phyloP scores from a whole-genome alignment of 768 basidiomycete genomes.

The Boletus rex-veris region DNA sequence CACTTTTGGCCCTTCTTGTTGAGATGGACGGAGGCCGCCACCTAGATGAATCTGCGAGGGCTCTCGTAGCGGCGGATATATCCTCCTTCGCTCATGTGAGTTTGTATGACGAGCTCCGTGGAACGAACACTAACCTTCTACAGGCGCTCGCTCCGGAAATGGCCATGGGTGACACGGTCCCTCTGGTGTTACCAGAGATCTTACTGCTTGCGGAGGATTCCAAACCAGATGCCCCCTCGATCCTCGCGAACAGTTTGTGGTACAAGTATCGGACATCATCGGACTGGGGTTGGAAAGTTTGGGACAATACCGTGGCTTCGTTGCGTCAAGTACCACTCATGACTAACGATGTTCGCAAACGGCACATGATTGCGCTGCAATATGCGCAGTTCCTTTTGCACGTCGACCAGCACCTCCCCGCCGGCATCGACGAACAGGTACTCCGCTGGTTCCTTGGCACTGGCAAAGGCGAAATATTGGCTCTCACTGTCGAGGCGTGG shows the following conservation, averaged over 20 bases:
- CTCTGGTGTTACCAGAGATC: constrained; percentile 55
- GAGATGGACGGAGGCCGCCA: constrained; percentile 62
- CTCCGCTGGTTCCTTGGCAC: constrained; percentile 69
- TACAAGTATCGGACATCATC: constrained; percentile 71
- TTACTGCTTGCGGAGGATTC: constrained; percentile 59
- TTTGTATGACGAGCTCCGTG: not conserved
- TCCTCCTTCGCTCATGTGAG: constrained; percentile 59
- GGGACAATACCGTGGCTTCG: constrained; percentile 78
- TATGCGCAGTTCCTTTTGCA: constrained; percentile 71
- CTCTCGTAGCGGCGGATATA: constrained; percentile 59
- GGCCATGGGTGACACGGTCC: constrained; percentile 33
- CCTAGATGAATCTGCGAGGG: constrained; percentile 51
- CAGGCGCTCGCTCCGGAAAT: constrained; percentile 43
- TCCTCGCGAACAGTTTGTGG: constrained; percentile 76
- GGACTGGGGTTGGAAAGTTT: constrained; percentile 80
- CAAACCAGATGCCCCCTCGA: constrained; percentile 57
- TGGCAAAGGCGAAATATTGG: constrained; percentile 60
- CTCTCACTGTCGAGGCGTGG: constrained; percentile 63
- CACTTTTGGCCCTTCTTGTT: constrained; percentile 57
- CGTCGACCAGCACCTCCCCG: constrained; percentile 73
- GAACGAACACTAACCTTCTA: not conserved
- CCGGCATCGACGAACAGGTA: constrained; percentile 67
- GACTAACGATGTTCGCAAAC: constrained; percentile 44
- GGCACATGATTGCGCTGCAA: constrained; percentile 53
- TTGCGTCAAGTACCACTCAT: constrained; percentile 65